Evolutionary conservation across 139 green algal genomes (phyloP).

Genomic region (Astrephomene gubernaculifera): DNA sequence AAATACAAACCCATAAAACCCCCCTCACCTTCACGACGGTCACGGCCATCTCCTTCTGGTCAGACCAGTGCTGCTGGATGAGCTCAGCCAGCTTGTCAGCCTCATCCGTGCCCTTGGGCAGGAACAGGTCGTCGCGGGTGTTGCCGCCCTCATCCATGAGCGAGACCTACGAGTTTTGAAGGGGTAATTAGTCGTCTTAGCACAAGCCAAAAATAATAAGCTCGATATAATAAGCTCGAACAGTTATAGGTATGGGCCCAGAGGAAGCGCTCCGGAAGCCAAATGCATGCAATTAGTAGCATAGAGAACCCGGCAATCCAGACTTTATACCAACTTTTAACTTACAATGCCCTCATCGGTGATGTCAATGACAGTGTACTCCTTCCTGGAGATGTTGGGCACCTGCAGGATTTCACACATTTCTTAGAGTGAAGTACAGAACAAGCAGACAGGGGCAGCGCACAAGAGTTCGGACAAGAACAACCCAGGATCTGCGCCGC

Average conservation of each 20-base stretch:
- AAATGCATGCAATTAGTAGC: too few species aligned
- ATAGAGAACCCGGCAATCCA: too few species aligned
- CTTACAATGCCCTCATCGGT: conserved; percentile 96
- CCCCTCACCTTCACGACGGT: conserved; percentile 88
- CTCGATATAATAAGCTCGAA: too few species aligned
- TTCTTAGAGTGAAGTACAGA: too few species aligned
- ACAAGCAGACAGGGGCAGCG: not conserved
- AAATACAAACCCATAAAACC: too few species aligned
- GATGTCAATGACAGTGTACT: conserved; percentile 97
- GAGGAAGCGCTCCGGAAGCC: too few species aligned
- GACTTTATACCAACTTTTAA: conserved; percentile 14
- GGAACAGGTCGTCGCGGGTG: conserved; percentile 95
- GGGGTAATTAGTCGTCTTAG: too few species aligned
- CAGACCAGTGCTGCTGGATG: conserved; percentile 87
- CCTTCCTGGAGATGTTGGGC: conserved; percentile 89
- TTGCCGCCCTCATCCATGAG: conserved; percentile 94
- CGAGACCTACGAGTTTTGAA: conserved; percentile 80
- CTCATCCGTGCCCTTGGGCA: conserved; percentile 94
- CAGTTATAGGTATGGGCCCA: too few species aligned
- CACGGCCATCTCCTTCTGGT: conserved; percentile 94
- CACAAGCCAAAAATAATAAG: too few species aligned
- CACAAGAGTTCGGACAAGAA: too few species aligned
- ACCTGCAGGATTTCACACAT: too few species aligned
- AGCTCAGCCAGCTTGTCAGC: conserved; percentile 86
- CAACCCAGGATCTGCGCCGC: conserved; percentile 12